Evolutionary conservation across 371 early-diverging fungal species (phyloP).

Genomic region (Blakeslea trispora): DNA sequence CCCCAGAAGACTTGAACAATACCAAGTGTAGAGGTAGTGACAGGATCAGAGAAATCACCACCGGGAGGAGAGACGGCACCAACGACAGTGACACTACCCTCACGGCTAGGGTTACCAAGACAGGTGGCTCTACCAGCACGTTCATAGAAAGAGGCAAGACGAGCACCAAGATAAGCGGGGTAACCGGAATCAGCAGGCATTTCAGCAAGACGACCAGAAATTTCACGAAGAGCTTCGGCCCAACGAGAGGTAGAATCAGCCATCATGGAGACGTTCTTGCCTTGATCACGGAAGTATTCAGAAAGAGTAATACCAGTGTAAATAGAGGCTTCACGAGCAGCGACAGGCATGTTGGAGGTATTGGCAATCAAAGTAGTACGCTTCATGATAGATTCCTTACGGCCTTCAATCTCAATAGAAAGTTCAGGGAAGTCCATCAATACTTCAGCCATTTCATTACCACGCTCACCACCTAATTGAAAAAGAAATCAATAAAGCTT

Average conservation of each 20-base stretch:
- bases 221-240: slow-evolving; percentile 99
- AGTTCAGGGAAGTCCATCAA: slow-evolving; percentile 99
- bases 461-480: slow-evolving; percentile 93
- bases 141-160: slow-evolving; percentile 99
- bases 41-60: slow-evolving; percentile 99
- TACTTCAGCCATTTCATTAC: slow-evolving; percentile 99
- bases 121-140: slow-evolving; percentile 98
- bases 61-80: slow-evolving; percentile 99
- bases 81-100: slow-evolving; percentile 98
- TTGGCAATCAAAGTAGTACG: slow-evolving; percentile 99
- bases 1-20: slow-evolving; percentile 99
- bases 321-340: slow-evolving; percentile 99
- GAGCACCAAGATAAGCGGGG: slow-evolving; percentile 99
- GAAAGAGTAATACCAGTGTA: slow-evolving; percentile 99
- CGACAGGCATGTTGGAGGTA: slow-evolving; percentile 99
- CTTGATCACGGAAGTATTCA: slow-evolving; percentile 99
- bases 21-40: slow-evolving; percentile 98
- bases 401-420: slow-evolving; percentile 88
- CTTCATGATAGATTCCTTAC: slow-evolving; percentile 99
- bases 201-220: slow-evolving; percentile 99
- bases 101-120: slow-evolving; percentile 93
- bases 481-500: slow-evolving; percentile 4
- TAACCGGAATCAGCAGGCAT: slow-evolving; percentile 99
- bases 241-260: slow-evolving; percentile 99
- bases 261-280: slow-evolving; percentile 99